These are phyloP conservation scores for Stagonosporopsis cucurbitacearum DNA, from an alignment of 2,329 filamentous ascomycete species.

Conservation along the genomic window DNA sequence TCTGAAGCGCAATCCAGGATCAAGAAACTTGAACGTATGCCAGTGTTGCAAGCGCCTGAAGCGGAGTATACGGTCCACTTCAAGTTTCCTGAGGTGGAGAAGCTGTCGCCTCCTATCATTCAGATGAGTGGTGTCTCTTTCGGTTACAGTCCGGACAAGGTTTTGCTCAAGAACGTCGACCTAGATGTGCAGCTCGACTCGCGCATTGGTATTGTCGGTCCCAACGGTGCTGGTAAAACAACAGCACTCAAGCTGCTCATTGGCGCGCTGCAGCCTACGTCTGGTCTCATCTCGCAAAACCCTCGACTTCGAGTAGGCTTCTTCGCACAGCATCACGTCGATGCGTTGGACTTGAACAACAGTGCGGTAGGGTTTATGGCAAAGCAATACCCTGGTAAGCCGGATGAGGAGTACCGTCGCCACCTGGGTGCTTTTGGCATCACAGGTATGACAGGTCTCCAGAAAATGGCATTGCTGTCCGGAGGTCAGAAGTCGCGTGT, in stretches of 20 bases:
- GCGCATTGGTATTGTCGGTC: constrained; percentile 97
- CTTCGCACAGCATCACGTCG: constrained; percentile 98
- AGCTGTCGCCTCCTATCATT: constrained; percentile 94
- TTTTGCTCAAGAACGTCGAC: constrained; percentile 84
- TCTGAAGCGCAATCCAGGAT: constrained; percentile 98
- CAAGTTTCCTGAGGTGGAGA: constrained; percentile 96
- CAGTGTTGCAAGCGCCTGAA: constrained; percentile 86
- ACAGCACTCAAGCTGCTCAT: constrained; percentile 98
- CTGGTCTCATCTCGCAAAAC: constrained; percentile 85
- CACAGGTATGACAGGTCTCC: constrained; percentile 93
- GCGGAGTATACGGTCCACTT: constrained; percentile 96
- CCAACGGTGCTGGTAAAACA: constrained; percentile 98
- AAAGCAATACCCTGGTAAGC: constrained; percentile 84
- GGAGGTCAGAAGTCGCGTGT: constrained; percentile 99
- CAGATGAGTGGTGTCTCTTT: constrained; percentile 95
- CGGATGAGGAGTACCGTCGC: constrained; percentile 95
- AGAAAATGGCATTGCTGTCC: constrained; percentile 92
- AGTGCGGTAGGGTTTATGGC: constrained; percentile 97
- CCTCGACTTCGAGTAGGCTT: constrained; percentile 90
- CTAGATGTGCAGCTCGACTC: constrained; percentile 97
- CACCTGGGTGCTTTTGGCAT: constrained; percentile 86
- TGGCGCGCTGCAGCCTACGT: constrained; percentile 76
- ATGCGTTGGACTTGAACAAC: constrained; percentile 86
- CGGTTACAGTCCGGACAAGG: constrained; percentile 81
- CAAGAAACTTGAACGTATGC: constrained; percentile 99